Conservation (phyloP, 2,329 filamentous ascomycete species). For the Cytospora leucostoma region DNA sequence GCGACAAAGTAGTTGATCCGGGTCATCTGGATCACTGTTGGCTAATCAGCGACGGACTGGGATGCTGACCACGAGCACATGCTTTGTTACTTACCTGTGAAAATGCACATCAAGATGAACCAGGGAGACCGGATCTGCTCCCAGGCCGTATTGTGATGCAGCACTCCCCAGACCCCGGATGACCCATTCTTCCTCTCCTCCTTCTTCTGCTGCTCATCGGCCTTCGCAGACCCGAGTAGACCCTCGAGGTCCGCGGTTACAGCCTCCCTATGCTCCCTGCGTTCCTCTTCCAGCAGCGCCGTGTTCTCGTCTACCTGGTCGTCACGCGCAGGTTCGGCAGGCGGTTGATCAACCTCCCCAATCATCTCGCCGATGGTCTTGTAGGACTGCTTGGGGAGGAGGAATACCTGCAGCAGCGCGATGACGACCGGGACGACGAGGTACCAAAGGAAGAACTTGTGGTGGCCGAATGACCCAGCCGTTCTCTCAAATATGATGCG, state of each 20-base stretch:
- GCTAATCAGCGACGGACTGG: not conserved
- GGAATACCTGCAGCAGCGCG: slow-evolving; percentile 63
- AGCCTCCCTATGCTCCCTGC: slow-evolving; percentile 60
- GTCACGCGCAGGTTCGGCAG: slow-evolving; percentile 37
- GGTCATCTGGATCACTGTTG: slow-evolving; percentile 66
- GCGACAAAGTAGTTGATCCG: slow-evolving; percentile 93
- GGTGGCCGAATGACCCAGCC: slow-evolving; percentile 57
- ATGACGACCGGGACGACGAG: slow-evolving; percentile 70
- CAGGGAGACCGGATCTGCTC: slow-evolving; percentile 78
- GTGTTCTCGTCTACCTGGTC: slow-evolving; percentile 62
- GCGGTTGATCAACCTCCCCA: slow-evolving; percentile 63
- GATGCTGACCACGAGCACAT: not conserved
- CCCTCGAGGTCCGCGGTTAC: slow-evolving; percentile 72
- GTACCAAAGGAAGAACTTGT: slow-evolving; percentile 72
- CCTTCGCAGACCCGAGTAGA: slow-evolving; percentile 66
- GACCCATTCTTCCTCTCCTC: slow-evolving; percentile 71
- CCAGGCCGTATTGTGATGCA: slow-evolving; percentile 71
- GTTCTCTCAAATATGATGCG: slow-evolving; percentile 64
- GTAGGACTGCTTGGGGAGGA: slow-evolving; percentile 77
- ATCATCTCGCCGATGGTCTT: slow-evolving; percentile 85
- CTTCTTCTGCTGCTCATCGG: slow-evolving; percentile 62
- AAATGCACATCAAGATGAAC: slow-evolving; percentile 82
- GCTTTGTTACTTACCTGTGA: slow-evolving; percentile 57
- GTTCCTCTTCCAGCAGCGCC: slow-evolving; percentile 56
- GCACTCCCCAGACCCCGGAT: slow-evolving; percentile 82